phyloP scores from a whole-genome alignment of 768 basidiomycete species.

The Hygrophoropsis aurantiaca region DNA sequence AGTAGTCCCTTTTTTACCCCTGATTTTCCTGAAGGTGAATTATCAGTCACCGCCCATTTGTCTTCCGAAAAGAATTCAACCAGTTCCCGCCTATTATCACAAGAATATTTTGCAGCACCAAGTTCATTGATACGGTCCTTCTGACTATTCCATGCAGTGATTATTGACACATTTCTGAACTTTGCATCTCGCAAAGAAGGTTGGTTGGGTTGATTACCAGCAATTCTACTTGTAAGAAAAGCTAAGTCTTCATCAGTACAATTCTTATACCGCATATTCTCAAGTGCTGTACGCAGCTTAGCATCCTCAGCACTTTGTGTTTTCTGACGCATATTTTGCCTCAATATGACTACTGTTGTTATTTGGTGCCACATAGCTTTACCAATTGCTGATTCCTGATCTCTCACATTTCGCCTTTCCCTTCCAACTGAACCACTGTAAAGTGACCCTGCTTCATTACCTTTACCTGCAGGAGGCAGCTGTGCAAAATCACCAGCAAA shows the following conservation, averaged over 20 bases:
- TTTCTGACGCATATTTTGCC: slow-evolving; percentile 36
- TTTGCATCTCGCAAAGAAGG: slow-evolving; percentile 10
- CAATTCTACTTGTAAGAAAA: slow-evolving; percentile 28
- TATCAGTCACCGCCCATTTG: not conserved
- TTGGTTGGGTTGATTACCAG: slow-evolving; percentile 7
- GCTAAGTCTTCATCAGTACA: slow-evolving; percentile 39
- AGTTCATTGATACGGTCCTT: slow-evolving; percentile 39
- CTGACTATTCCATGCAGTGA: slow-evolving; percentile 35
- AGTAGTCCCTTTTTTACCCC: too few species aligned
- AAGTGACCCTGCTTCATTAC: slow-evolving; percentile 8
- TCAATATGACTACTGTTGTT: slow-evolving; percentile 34
- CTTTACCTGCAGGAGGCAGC: slow-evolving; percentile 28
- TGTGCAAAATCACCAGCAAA: slow-evolving; percentile 50
- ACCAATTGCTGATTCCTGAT: slow-evolving; percentile 23
- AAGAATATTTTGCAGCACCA: slow-evolving; percentile 31
- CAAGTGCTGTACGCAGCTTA: slow-evolving; percentile 27
- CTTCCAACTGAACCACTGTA: slow-evolving; percentile 14
- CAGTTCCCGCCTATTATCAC: slow-evolving; percentile 25
- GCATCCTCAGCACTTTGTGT: slow-evolving; percentile 22
- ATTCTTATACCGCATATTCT: slow-evolving; percentile 38
- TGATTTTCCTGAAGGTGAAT: not conserved
- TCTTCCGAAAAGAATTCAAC: slow-evolving; percentile 28
- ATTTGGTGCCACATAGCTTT: slow-evolving; percentile 36
- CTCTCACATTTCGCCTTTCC: not conserved
- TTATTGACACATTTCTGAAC: slow-evolving; percentile 37